Evolutionary conservation across 805 yeast species (phyloP).

Genomic region (Kazachstania taianensis): DNA sequence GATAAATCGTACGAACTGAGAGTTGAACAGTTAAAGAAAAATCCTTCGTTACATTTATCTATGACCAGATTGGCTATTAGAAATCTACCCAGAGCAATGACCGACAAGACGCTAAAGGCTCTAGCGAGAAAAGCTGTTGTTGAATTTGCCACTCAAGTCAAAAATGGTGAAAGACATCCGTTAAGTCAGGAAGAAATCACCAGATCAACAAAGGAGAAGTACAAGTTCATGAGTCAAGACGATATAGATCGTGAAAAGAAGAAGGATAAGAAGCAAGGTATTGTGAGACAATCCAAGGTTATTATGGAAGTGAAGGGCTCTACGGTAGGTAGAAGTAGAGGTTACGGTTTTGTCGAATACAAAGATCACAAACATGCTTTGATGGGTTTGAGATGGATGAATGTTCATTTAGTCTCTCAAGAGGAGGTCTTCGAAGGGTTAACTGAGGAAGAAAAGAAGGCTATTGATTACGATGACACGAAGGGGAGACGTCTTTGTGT

Average conservation of each 20-base stretch:
- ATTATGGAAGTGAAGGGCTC: conserved; percentile 86
- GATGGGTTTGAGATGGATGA: conserved; percentile 95
- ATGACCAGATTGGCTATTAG: conserved; percentile 90
- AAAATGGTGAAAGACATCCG: conserved; percentile 63
- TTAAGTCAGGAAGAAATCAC: conserved; percentile 78
- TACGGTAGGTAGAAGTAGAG: conserved; percentile 82
- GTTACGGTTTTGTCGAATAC: conserved; percentile 91
- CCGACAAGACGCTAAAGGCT: conserved; percentile 77
- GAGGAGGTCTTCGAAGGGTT: conserved; percentile 67
- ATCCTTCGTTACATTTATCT: conserved; percentile 87
- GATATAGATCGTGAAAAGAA: conserved; percentile 34
- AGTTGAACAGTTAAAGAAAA: conserved; percentile 81
- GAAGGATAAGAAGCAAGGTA: conserved; percentile 71
- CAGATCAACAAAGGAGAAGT: conserved; percentile 66
- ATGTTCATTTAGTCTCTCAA: conserved; percentile 74
- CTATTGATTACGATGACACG: conserved; percentile 43
- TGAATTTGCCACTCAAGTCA: conserved; percentile 85
- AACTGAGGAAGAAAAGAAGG: conserved; percentile 53
- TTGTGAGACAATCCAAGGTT: conserved; percentile 87
- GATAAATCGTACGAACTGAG: conserved; percentile 80
- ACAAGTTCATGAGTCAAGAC: conserved; percentile 31
- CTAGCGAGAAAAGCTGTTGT: conserved; percentile 92
- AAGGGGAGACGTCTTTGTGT: conserved; percentile 72
- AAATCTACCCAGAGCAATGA: conserved; percentile 89
- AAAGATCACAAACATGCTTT: conserved; percentile 87